Base-by-base conservation (phyloP, 2,329 filamentous ascomycete genomes). In the Colletotrichum sp. region DNA sequence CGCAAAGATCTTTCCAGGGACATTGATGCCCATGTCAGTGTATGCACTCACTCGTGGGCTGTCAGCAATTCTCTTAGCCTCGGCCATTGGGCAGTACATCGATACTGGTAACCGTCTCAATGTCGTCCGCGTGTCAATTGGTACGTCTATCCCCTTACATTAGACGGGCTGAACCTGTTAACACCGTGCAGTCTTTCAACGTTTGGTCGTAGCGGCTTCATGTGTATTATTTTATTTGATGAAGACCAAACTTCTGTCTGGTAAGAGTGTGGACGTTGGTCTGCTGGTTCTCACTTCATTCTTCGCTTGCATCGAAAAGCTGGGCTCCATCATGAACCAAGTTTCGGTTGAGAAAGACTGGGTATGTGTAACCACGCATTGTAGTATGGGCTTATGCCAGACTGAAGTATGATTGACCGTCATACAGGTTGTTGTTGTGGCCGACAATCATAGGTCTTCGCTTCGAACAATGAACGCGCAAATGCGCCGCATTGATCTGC, bases 291-390 rank as follows among this genome's bases (percentile, higher is more conserved):
- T 77, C 19, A 62, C 72, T 8, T 65, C 66, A 5, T 8, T 57
- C 3, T 36, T 78, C 8, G 76, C 76, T 4, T 94, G 93, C 72
- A 80, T 93, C 2, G 94, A 96, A 83, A 96, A 95, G 81, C 83
- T 95, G 11, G 88, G 87, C 16, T 88, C 92, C 2, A 88, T 93
- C 8, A 88, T 92, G 82, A 95, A 95, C 81, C 87, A 91, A 1
- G 90, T 95, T 1, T 87, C 94, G 0, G 89, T 96, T 0, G 94
- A 95, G 82, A 87, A 92, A 79, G 94, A 96, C 79, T 95, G 94
- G 93, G 88, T 91, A 78, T 22, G 80, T 27, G 6, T 13, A 22
- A 13, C 6, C 4, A 52, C n/a, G 1, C 44, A 52, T 52, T 52
- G n/a, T 22, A 12, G 44, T 52, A 12, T 25, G n/a, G 11, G 11